phyloP scores from a whole-genome alignment of 225 moss, liverwort and hornwort genomes.

The Climacium dendroides region DNA sequence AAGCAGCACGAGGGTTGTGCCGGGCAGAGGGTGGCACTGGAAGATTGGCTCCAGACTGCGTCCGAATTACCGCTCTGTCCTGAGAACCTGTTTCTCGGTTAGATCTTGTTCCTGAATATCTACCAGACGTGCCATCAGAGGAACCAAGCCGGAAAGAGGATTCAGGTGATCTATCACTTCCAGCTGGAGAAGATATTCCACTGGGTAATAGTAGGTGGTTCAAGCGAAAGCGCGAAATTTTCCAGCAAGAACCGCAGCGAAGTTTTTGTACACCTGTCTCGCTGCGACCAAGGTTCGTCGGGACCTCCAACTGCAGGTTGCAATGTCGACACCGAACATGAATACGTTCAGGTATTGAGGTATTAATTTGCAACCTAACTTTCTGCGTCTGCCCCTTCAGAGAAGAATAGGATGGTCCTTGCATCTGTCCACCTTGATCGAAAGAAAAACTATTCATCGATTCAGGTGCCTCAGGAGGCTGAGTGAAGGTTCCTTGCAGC shows the following conservation, averaged over 20 bases:
- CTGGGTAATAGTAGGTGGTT: conserved; percentile 34
- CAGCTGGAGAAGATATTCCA: conserved; percentile 26
- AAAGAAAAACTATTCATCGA: conserved; percentile 17
- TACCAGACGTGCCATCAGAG: conserved; percentile 15
- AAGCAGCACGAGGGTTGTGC: conserved; percentile 21
- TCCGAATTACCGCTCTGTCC: conserved; percentile 15
- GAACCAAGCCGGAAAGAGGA: conserved; percentile 33
- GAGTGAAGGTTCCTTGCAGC: neutral
- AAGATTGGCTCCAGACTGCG: conserved; percentile 33
- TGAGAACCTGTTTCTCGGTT: conserved; percentile 24
- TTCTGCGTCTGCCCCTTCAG: conserved; percentile 17
- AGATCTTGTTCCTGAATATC: conserved; percentile 28
- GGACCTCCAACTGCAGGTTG: conserved; percentile 48
- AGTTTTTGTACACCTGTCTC: conserved; percentile 61
- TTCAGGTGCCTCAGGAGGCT: neutral
- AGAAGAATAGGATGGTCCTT: conserved; percentile 10
- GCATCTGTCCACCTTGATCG: conserved; percentile 4
- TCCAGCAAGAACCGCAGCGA: conserved; percentile 78
- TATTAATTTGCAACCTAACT: conserved; percentile 42
- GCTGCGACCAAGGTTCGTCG: conserved; percentile 43
- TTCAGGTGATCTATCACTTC: conserved; percentile 30
- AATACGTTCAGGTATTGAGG: conserved; percentile 57
- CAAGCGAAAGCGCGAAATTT: conserved; percentile 55
- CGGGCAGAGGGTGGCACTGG: conserved; percentile 26
- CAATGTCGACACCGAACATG: conserved; percentile 78